A percentile compares a stretch with the other conserved stretches of the same genome.
These are phyloP conservation scores for Solanum paucissectum DNA, from an alignment of 257 asterid genomes.

Conservation along the genomic window DNA sequence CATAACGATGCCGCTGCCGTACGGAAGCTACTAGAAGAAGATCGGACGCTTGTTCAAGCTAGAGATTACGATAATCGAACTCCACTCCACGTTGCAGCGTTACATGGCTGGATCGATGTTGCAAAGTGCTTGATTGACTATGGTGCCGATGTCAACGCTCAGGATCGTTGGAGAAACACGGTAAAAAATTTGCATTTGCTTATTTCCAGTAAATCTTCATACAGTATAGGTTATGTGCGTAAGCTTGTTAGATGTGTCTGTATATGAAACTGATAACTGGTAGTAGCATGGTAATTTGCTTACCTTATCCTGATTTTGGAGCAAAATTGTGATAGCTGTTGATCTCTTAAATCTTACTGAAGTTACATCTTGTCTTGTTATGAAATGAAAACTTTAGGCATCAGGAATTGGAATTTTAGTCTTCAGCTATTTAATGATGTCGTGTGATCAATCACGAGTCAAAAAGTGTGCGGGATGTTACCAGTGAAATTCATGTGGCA, in stretches of 20 bases:
- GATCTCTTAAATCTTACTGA: neutral
- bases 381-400: neutral
- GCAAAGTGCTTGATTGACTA: slow-evolving; percentile 64
- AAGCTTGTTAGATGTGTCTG: neutral
- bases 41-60: slow-evolving; percentile 63
- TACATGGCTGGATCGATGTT: slow-evolving; percentile 91
- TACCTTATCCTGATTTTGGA: neutral
- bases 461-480: neutral
- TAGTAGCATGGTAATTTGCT: neutral
- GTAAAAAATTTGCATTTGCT: slow-evolving; percentile 12
- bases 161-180: slow-evolving; percentile 97
- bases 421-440: neutral
- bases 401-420: neutral
- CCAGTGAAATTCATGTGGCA: neutral
- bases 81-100: slow-evolving; percentile 92
- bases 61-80: slow-evolving; percentile 82
- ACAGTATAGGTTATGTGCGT: neutral
- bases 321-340: neutral
- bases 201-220: neutral
- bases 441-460: neutral
- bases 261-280: neutral
- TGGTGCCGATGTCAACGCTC: slow-evolving; percentile 90
- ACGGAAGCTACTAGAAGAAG: slow-evolving; percentile 81
- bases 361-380: neutral
- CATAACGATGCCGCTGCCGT: slow-evolving; percentile 77